phyloP scores from a whole-genome alignment of 768 basidiomycete species.

The Daedalea quercina region DNA sequence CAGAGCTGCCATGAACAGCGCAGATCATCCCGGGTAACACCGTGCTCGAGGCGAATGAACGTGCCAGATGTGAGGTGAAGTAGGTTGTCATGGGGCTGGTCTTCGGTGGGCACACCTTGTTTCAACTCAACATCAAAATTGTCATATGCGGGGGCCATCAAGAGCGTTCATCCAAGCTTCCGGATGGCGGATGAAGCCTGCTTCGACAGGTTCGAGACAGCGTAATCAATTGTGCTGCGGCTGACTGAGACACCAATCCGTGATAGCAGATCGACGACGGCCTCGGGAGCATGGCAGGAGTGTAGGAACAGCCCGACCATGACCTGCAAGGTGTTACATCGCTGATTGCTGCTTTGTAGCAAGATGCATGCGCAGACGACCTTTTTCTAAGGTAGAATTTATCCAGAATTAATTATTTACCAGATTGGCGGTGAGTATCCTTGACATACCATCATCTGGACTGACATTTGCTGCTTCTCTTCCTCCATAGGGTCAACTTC shows the following conservation, averaged over 20 bases:
- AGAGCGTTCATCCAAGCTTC: too few relatives aligned
- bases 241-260: slow-evolving; percentile 18
- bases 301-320: slow-evolving; percentile 11
- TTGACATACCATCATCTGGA: too few relatives aligned
- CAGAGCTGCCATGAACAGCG: too few relatives aligned
- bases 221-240: slow-evolving; percentile 8
- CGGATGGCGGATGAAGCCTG: too few relatives aligned
- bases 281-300: slow-evolving; percentile 17
- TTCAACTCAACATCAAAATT: too few relatives aligned
- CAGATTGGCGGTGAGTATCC: too few relatives aligned
- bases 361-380: background rate
- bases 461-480: too few relatives aligned
- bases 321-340: background rate
- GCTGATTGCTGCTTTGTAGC: background rate
- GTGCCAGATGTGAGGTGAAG: slow-evolving; percentile 29
- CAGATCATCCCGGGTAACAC: slow-evolving; percentile 18
- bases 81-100: slow-evolving; percentile 13
- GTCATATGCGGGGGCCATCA: too few relatives aligned
- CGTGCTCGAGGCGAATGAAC: slow-evolving; percentile 22
- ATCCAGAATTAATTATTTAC: too few relatives aligned
- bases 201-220: too few relatives aligned
- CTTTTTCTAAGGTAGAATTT: slow-evolving; percentile 24
- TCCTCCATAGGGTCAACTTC: too few relatives aligned
- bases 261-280: slow-evolving; percentile 17
- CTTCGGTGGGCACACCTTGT: too few relatives aligned